Evolutionary conservation across 495 filamentous ascomycete genomes (phyloP), one percentile per base, ranked within the genome.

Genomic region (Talaromyces liani): DNA sequence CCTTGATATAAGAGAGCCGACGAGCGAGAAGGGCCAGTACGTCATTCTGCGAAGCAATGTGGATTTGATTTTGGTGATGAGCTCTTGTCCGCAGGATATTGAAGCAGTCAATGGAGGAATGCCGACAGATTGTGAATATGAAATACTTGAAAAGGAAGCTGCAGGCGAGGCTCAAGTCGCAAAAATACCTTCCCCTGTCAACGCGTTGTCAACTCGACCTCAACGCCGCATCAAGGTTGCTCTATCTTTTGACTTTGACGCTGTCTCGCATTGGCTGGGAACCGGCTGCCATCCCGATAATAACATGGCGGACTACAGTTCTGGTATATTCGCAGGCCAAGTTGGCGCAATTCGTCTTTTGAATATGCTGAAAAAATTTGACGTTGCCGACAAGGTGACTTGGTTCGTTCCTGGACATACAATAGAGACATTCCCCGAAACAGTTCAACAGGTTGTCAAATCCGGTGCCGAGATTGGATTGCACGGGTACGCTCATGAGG

Each of bases 211-310:
- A 20, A 29, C 18, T 7, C 27, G 14, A 8, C 56, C 18, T 36
- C 56, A 36, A 20, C 49, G 65, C 8, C 73, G 60, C 18, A 71
- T 82, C 66, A 74, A 76, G 47, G 68, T 82, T 25, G 68, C 74
- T 29, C 61, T 77, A 12, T 77, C 78, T 24, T 69, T 82, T 34
- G 79, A 82, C 65, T 81, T 82, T 65, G 79, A 81, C 61, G 78
- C 79, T 22, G 69, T 82, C 5, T 79, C 79, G 1, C 77, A 76
- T 24, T 79, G 72, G 71, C 71, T 81, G 2, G 79, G 79, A 20
- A 81, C 79, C 1, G 64, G 64, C 4, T 63, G 67, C 4, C 68
- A 70, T 69, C 68, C 18, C 71, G 75, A 49, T 36, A 36, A 36
- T 12, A 36, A 36, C 33, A 36, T 36, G 33, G 33, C 33, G 2